Conservation (phyloP, 306 rosid species). For the Fagus crenata region DNA sequence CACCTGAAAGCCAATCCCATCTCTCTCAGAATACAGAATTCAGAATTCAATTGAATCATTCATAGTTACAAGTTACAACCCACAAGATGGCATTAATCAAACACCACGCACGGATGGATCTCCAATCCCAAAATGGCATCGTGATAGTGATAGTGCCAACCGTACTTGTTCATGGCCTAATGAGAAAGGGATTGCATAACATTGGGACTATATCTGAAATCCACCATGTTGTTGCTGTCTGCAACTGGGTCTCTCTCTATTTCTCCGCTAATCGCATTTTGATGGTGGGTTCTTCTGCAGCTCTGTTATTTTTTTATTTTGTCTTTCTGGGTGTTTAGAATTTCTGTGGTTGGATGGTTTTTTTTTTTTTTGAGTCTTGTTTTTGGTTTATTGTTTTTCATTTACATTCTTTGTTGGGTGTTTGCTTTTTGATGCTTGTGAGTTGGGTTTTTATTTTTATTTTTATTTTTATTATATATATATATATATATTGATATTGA, state of each 20-base stretch:
- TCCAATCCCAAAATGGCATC: not conserved
- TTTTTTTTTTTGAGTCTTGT: not conserved
- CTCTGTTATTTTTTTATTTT: not conserved
- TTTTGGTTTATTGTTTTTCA: not conserved
- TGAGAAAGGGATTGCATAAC: no score
- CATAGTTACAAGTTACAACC: not conserved
- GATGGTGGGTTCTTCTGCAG: not conserved
- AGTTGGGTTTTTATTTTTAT: not conserved
- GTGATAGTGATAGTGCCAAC: not conserved
- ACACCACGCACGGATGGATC: constrained; percentile 12
- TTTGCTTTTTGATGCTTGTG: not conserved
- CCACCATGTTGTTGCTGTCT: not conserved
- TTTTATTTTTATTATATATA: no score
- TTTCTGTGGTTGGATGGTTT: no score
- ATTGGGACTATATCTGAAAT: not conserved
- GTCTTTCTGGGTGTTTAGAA: not conserved
- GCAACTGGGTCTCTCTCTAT: not conserved
- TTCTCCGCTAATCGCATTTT: not conserved
- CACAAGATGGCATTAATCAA: not conserved
- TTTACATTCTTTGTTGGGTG: not conserved
- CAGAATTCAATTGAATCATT: not conserved
- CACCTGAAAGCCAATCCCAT: not conserved
- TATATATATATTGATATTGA: not conserved
- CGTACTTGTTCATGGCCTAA: constrained; percentile 1
- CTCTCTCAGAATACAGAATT: constrained; percentile 3